phyloP scores from a whole-genome alignment of 352 stramenopile genomes.

The Globisporangium mamillatum region DNA sequence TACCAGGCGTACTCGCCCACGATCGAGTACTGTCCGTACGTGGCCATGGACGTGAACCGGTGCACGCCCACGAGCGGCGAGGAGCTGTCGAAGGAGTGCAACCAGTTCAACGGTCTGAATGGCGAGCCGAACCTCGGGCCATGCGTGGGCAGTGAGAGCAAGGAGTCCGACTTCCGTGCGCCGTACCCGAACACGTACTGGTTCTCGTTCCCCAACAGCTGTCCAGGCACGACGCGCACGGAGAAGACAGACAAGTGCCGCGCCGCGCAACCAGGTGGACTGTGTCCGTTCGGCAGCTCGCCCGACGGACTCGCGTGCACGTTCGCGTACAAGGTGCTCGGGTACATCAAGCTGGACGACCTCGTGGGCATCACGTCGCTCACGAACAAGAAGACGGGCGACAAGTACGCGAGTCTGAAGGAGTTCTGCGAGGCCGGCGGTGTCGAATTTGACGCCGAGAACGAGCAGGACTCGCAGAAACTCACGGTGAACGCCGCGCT shows the following conservation, averaged over 20 bases:
- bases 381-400: constrained; percentile 18
- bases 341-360: constrained; percentile 55
- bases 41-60: constrained; percentile 12
- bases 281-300: constrained; percentile 40
- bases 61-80: constrained; percentile 21
- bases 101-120: constrained; percentile 22
- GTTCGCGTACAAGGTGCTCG: constrained; percentile 57
- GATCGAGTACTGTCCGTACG: constrained; percentile 17
- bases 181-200: constrained; percentile 34
- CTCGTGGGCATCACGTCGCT: constrained; percentile 59
- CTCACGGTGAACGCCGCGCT: constrained; percentile 40
- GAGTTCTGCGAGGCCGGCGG: constrained; percentile 49
- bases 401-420: constrained; percentile 31
- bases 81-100: constrained; percentile 22
- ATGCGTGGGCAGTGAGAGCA: constrained; percentile 12
- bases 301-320: constrained; percentile 54
- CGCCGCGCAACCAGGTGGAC: constrained; percentile 26
- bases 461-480: constrained; percentile 28
- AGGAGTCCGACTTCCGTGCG: constrained; percentile 22
- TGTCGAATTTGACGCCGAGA: constrained; percentile 42
- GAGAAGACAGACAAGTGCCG: constrained; percentile 18
- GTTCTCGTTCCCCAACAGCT: constrained; percentile 42
- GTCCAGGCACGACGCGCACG: not conserved
- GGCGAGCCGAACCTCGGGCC: constrained; percentile 24
- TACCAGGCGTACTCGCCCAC: constrained; percentile 16